Conservation (phyloP, 345 rosid genomes). For the Ceriops tagal region DNA sequence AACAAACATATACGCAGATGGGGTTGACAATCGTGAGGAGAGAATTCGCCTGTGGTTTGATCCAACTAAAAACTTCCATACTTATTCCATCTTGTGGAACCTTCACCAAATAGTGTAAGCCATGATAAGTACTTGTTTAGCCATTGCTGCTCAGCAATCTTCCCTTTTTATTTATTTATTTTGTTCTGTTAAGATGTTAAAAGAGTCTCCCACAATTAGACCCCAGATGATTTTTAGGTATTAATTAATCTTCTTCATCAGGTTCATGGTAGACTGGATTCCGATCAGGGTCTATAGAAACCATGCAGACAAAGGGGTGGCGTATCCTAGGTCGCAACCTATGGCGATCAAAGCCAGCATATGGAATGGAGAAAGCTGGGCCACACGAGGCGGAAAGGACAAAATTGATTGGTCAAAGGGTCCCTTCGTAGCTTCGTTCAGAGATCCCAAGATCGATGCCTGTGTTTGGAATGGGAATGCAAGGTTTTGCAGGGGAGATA, state of each 20-base stretch:
- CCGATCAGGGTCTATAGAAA: slow-evolving; percentile 75
- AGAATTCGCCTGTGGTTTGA: slow-evolving; percentile 90
- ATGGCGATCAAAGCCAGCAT: slow-evolving; percentile 62
- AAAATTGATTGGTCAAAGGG: slow-evolving; percentile 74
- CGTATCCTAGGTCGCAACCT: slow-evolving; percentile 72
- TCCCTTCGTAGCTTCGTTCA: slow-evolving; percentile 70
- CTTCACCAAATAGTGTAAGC: slow-evolving; percentile 80
- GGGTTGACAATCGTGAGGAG: slow-evolving; percentile 66
- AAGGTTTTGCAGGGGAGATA: slow-evolving; percentile 53
- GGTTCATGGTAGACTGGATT: slow-evolving; percentile 70
- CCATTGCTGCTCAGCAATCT: too few species aligned
- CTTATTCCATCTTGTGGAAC: slow-evolving; percentile 77
- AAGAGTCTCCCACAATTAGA: too few species aligned
- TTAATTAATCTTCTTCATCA: slow-evolving; percentile 15
- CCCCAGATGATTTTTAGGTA: background rate
- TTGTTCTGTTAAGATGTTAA: too few species aligned
- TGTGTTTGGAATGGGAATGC: slow-evolving; percentile 67
- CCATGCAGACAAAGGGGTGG: slow-evolving; percentile 65
- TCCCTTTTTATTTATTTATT: too few species aligned
- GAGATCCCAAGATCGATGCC: slow-evolving; percentile 58
- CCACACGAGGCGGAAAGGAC: slow-evolving; percentile 71
- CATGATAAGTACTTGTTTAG: too few species aligned
- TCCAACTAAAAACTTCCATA: slow-evolving; percentile 72
- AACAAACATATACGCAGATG: slow-evolving; percentile 69
- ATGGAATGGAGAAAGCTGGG: slow-evolving; percentile 93